Evolutionary conservation across 208 protist species (phyloP), one percentile per base, ranked within the genome.

Genomic region (Trypanosoma melophagium): DNA sequence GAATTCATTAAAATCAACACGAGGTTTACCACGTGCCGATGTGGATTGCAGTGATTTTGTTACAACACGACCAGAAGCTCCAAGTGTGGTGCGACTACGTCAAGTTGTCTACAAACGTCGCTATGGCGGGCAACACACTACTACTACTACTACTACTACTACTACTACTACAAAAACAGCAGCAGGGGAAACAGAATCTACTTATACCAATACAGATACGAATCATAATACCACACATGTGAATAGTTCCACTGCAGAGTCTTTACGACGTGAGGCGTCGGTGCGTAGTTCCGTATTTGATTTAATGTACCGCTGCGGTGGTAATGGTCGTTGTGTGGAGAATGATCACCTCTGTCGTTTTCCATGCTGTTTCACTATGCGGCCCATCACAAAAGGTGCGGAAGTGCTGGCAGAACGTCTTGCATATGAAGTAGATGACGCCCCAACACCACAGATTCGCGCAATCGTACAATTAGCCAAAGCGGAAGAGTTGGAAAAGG

Each of bases 1-100:
- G 14, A 63, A 74, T 16, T 51, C 41, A 38, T 77, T 83, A 51
- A 88, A 89, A 58, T 38, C 61, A 3, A 79, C 61, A 17, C 80
- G 77, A 49, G 79, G 76, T 14, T 80, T 64, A 25, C 81, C 81
- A 13, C 58, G 68, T 31, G 76, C 87, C 0, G 71, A 74, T 58
- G 79, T 78, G 60, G 88, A 94, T 71, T 91, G 88, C 63, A 51
- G 49, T 17, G 88, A 94, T 64, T 88, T 89, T 55, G 9, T 91
- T 3, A 69, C 54, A 21, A 81, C 69, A 21, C 56, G 71, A 3
- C 81, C 83, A 3, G 50, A 73, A 8, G 69, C 77, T 1, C 88
- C 88, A 41, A 65, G 63, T 22, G 45, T 83, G 24, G 47, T 67
- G 17, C 63, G 82, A 45, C 60, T 93, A 21, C 58, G 74, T 24